Conservation (phyloP, 2,329 filamentous ascomycete species). For the Trichoderma oligosporum region DNA sequence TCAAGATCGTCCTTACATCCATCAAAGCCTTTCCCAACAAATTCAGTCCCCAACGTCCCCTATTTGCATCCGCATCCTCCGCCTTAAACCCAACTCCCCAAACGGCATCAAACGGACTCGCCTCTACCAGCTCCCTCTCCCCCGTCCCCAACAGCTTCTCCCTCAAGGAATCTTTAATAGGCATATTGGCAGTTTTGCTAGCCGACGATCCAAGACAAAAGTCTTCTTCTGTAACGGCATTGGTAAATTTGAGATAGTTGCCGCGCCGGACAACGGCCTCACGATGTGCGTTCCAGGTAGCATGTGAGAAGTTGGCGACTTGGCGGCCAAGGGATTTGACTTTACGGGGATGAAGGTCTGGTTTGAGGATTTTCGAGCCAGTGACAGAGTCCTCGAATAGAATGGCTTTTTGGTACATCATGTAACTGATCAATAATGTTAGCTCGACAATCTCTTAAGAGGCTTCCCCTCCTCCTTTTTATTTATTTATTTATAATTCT, state of each 20-base stretch:
- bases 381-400: slow-evolving; percentile 45
- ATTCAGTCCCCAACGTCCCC: slow-evolving; percentile 59
- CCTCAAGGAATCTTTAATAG: slow-evolving; percentile 40
- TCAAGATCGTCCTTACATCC: slow-evolving; percentile 52
- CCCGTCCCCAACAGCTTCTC: slow-evolving; percentile 54
- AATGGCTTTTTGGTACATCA: slow-evolving; percentile 53
- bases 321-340: slow-evolving; percentile 54
- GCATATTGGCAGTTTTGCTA: slow-evolving; percentile 14
- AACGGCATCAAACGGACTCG: slow-evolving; percentile 56
- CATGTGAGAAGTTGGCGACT: slow-evolving; percentile 50
- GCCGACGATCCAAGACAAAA: slow-evolving; percentile 25
- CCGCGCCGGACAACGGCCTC: slow-evolving; percentile 54
- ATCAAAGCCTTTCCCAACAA: slow-evolving; percentile 60
- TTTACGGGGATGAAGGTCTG: slow-evolving; percentile 39
- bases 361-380: slow-evolving; percentile 48
- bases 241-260: slow-evolving; percentile 57
- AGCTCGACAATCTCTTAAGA: background rate
- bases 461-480: no score
- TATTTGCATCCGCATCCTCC: slow-evolving; percentile 44
- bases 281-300: slow-evolving; percentile 50
- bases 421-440: slow-evolving; percentile 37
- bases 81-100: slow-evolving; percentile 64
- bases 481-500: no score
- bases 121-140: slow-evolving; percentile 59
- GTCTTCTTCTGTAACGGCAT: slow-evolving; percentile 32